Conservation (phyloP, 2,329 filamentous ascomycete species). For the Pseudogymnoascus destructans region DNA sequence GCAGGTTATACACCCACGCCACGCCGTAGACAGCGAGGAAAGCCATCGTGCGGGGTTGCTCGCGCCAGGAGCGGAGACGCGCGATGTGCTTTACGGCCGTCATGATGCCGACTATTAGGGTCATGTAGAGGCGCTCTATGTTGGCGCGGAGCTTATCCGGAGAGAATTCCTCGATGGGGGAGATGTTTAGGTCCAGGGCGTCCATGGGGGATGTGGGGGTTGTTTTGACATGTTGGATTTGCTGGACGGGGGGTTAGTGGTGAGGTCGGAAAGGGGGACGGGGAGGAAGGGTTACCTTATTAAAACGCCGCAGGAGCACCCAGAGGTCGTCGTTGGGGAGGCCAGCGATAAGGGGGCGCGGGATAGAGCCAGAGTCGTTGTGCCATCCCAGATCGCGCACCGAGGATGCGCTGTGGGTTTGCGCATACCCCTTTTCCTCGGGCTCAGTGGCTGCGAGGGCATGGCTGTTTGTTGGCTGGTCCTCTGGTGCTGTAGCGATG, state of each 20-base stretch:
- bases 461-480: conserved; percentile 30
- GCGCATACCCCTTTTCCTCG: conserved; percentile 29
- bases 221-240: conserved; percentile 55
- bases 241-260: conserved; percentile 28
- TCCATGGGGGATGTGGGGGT: conserved; percentile 43
- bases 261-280: not conserved
- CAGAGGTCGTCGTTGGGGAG: conserved; percentile 52
- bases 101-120: conserved; percentile 54
- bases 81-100: conserved; percentile 60
- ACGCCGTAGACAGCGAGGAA: conserved; percentile 45
- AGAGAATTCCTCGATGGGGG: conserved; percentile 72
- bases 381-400: conserved; percentile 47
- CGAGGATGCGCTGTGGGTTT: conserved; percentile 27
- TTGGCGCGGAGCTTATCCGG: conserved; percentile 71
- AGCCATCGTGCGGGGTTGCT: conserved; percentile 50
- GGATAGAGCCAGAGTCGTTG: conserved; percentile 34
- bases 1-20: conserved; percentile 62
- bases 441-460: conserved; percentile 30
- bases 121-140: conserved; percentile 71
- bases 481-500: conserved; percentile 1
- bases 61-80: conserved; percentile 66
- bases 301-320: conserved; percentile 49
- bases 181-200: conserved; percentile 65
- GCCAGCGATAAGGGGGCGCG: conserved; percentile 43
- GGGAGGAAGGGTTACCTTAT: conserved; percentile 36